phyloP scores from a whole-genome alignment of 371 early-diverging fungal genomes.

The Parasitella parasitica region DNA sequence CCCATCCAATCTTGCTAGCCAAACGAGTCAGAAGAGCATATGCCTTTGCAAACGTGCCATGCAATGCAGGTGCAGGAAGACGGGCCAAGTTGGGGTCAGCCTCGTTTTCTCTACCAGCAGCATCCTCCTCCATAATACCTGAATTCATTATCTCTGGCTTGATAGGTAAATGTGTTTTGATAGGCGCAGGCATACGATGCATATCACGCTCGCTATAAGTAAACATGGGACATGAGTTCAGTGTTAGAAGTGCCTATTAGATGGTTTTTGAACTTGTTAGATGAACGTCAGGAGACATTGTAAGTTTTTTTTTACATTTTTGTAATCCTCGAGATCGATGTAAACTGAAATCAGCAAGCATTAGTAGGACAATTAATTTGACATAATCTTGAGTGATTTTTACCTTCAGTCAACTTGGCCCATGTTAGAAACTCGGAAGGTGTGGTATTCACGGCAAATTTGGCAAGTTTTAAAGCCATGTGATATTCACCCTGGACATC shows the following conservation, averaged over 20 bases:
- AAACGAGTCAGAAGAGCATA: conserved; percentile 80
- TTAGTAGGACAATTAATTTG: background rate
- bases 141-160: conserved; percentile 64
- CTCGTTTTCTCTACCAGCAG: conserved; percentile 58
- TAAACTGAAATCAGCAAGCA: conserved; percentile 53
- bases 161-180: conserved; percentile 78
- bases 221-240: conserved; percentile 98
- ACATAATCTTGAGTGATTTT: background rate
- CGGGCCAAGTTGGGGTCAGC: conserved; percentile 67
- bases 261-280: no score
- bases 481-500: conserved; percentile 60
- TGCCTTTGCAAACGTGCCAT: conserved; percentile 90
- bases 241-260: conserved; percentile 79
- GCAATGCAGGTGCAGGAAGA: conserved; percentile 84
- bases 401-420: conserved; percentile 86
- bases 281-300: no score
- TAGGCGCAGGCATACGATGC: conserved; percentile 89
- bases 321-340: conserved; percentile 82
- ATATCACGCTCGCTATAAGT: conserved; percentile 87
- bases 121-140: conserved; percentile 72
- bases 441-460: conserved; percentile 89
- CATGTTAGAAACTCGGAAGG: conserved; percentile 95
- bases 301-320: no score
- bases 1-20: conserved; percentile 90
- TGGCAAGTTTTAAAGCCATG: conserved; percentile 82